A percentile compares a stretch with the other conserved stretches of the same genome.
These are phyloP conservation scores for Acanthamoeba castellanii DNA, from an alignment of 208 protist species.

Conservation along the genomic window DNA sequence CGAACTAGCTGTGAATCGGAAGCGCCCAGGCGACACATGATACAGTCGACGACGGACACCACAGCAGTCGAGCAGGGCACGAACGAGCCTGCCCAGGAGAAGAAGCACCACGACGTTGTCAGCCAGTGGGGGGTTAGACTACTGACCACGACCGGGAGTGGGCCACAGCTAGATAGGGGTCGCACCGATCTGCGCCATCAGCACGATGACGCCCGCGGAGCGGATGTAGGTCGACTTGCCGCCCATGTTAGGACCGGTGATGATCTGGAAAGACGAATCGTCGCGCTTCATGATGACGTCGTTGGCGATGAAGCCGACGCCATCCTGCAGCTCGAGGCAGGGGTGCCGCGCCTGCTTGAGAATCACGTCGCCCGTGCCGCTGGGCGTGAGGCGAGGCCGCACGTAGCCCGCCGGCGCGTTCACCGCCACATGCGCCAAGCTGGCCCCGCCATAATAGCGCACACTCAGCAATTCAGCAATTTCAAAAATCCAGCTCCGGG, in stretches of 20 bases:
- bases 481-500: not conserved
- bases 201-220: slow-evolving; percentile 53
- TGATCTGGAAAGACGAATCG: slow-evolving; percentile 87
- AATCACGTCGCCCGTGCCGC: slow-evolving; percentile 55
- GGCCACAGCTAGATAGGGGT: slow-evolving; percentile 86
- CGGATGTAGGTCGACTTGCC: slow-evolving; percentile 97
- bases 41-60: slow-evolving; percentile 82
- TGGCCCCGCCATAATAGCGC: not conserved
- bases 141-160: not conserved
- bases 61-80: slow-evolving; percentile 91
- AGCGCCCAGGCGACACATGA: slow-evolving; percentile 99
- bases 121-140: slow-evolving; percentile 91
- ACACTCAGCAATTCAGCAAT: not conserved
- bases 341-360: slow-evolving; percentile 89
- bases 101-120: slow-evolving; percentile 98
- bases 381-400: slow-evolving; percentile 29
- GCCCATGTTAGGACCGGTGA: slow-evolving; percentile 96
- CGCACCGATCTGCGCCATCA: slow-evolving; percentile 64
- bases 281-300: slow-evolving; percentile 66
- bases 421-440: slow-evolving; percentile 29
- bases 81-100: slow-evolving; percentile 96
- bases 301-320: slow-evolving; percentile 46
- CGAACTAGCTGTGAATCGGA: slow-evolving; percentile 94
- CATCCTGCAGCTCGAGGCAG: slow-evolving; percentile 79
- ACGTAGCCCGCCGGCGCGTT: slow-evolving; percentile 5